Conservation (phyloP, 805 yeast genomes). For the Metschnikowia arizonensis region DNA sequence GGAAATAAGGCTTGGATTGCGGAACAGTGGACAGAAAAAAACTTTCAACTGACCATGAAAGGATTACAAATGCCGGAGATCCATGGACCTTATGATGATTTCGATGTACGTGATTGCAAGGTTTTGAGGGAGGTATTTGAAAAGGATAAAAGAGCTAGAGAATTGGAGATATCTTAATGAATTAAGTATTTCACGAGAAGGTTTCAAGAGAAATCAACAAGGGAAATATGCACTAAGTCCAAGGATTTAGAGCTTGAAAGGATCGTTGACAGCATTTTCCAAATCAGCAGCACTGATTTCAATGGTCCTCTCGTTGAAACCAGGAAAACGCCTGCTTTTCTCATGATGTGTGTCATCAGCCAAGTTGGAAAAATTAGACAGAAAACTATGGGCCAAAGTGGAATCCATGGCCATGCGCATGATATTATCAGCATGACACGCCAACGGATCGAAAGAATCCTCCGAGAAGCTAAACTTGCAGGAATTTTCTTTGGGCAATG, state of each 20-base stretch:
- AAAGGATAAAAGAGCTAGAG: too few species aligned
- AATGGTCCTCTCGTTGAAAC: conserved; percentile 13
- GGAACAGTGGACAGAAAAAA: background rate
- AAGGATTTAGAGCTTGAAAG: conserved; percentile 3
- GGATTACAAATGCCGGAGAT: conserved; percentile 1
- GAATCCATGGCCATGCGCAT: conserved; percentile 47
- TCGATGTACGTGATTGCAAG: conserved; percentile 22
- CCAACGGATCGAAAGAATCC: conserved; percentile 34
- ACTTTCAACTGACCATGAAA: background rate
- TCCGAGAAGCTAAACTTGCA: conserved; percentile 1
- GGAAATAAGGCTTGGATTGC: background rate
- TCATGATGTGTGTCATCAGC: conserved; percentile 30
- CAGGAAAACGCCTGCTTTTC: conserved; percentile 10
- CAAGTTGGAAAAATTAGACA: conserved; percentile 31
- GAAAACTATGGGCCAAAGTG: conserved; percentile 42
- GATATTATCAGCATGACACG: conserved; percentile 45
- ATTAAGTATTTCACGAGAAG: too few species aligned
- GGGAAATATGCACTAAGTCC: too few species aligned
- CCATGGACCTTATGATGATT: conserved; percentile 20
- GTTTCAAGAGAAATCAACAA: too few species aligned
- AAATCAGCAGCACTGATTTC: conserved; percentile 39
- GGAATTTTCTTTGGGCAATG: background rate
- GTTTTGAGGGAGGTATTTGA: conserved; percentile 17
- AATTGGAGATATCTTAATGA: too few species aligned
- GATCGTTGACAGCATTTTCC: conserved; percentile 28